Base-by-base conservation (phyloP, 2,329 filamentous ascomycete species). In the Teratosphaeria epicoccoides region DNA sequence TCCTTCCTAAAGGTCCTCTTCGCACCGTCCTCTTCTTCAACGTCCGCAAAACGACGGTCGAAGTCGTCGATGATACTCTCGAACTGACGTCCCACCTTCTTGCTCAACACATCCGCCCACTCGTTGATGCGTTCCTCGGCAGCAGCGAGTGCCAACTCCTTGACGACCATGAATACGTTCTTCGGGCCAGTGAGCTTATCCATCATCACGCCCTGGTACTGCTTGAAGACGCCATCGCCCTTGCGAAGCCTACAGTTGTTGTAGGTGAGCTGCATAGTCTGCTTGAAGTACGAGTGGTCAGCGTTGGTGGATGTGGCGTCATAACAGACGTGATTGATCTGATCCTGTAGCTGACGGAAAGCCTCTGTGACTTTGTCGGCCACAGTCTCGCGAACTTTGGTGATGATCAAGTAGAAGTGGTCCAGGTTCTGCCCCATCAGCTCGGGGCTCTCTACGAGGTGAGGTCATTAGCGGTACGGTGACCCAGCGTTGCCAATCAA, bases 151-250 rank as follows among this genome's bases (percentile, higher is more conserved):
- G 28, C 47, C 17, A 40, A 11, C 17, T 49, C 40, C 25, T 2
- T 33, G 28, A 49, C 47, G 4, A 20, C 51, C 24, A 17, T 44
- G 24, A 25, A 56, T 20, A 49, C 47, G 29, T 33, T 43, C 22
- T 46, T 46, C 12, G 44, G 44, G 4, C 44, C 44, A 28, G 44
- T 46, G 12, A 46, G 25, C 44, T 46, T 46, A 5, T 46, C 23
- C 12, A 24, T 10, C 23, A 46, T 46, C 11, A 46, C 25, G 9
- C 25, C 11, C 22, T 46, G 23, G 25, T n/a, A n/a, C 7, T 28
- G 23, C 23, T 46, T 46, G 44, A 46, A 46, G 3, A 46, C 44
- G 44, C 44, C 44, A 17, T 24, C 44, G 22, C 44, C 44, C n/a
- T 46, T 24, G 44, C 44, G 14, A 9, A 40, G 33, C 10, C 14